phyloP scores from a whole-genome alignment of 78 protist genomes.

The Monocercomonoides exilis region DNA sequence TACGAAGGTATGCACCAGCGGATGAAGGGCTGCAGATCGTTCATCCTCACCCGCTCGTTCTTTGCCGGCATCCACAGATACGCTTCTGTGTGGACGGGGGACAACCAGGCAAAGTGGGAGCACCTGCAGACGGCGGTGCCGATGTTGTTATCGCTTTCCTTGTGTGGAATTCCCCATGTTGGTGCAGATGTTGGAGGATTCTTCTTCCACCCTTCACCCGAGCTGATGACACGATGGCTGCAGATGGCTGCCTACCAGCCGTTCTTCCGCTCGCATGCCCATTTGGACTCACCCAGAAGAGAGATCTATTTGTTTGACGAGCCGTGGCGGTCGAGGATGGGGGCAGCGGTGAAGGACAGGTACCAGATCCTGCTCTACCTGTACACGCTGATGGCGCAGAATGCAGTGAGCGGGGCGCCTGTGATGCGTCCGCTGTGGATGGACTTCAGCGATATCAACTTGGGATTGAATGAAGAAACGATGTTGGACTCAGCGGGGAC shows the following conservation, averaged over 20 bases:
- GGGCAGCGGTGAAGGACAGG: slow-evolving; percentile 58
- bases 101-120: slow-evolving; percentile 86
- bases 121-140: slow-evolving; percentile 70
- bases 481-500: slow-evolving; percentile 38
- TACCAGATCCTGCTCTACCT: slow-evolving; percentile 73
- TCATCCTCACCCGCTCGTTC: slow-evolving; percentile 90
- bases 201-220: slow-evolving; percentile 85
- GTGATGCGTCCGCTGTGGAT: slow-evolving; percentile 46
- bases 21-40: slow-evolving; percentile 63
- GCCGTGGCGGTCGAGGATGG: slow-evolving; percentile 23
- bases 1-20: not conserved
- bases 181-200: slow-evolving; percentile 97
- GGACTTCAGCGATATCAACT: not conserved
- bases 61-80: slow-evolving; percentile 87
- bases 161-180: slow-evolving; percentile 73
- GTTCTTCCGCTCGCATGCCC: slow-evolving; percentile 95
- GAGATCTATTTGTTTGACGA: slow-evolving; percentile 92
- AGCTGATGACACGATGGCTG: slow-evolving; percentile 87
- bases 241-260: slow-evolving; percentile 89
- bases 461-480: slow-evolving; percentile 10
- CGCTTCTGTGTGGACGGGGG: slow-evolving; percentile 98
- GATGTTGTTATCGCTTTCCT: slow-evolving; percentile 70
- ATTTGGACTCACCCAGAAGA: slow-evolving; percentile 77
- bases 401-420: slow-evolving; percentile 62
- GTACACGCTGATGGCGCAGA: slow-evolving; percentile 61